A percentile compares a stretch with the other conserved stretches of the same genome.
Evolutionary conservation across 2,329 filamentous ascomycete genomes (phyloP).

Genomic region (Pyrenochaeta sp.): DNA sequence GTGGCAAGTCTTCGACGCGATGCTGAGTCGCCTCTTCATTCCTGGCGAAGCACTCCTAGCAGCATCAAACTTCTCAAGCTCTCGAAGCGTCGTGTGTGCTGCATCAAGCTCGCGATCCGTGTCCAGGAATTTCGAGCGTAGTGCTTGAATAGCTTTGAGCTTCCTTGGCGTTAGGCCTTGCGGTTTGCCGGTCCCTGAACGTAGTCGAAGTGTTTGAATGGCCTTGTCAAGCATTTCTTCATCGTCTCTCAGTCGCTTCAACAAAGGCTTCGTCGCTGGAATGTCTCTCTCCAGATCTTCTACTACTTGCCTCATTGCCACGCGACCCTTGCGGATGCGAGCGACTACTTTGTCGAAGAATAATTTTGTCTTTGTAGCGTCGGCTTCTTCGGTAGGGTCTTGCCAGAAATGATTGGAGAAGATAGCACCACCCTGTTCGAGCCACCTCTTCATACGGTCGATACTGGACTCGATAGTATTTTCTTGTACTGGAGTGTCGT

Average conservation of each 20-base stretch:
- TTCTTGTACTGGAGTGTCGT: not conserved
- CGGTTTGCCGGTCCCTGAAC: conserved; percentile 7
- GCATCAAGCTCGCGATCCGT: conserved; percentile 30
- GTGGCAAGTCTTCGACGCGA: conserved; percentile 31
- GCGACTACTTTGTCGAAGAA: conserved; percentile 29
- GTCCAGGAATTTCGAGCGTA: conserved; percentile 23
- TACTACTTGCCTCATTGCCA: conserved; percentile 31
- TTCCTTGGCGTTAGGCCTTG: conserved; percentile 17
- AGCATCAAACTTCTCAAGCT: conserved; percentile 11
- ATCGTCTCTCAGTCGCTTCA: conserved; percentile 35
- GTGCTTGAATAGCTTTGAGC: conserved; percentile 13
- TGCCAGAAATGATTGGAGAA: conserved; percentile 44
- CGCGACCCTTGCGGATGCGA: conserved; percentile 32
- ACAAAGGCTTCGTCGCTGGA: conserved; percentile 33
- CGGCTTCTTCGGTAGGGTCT: conserved; percentile 38
- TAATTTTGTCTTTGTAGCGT: conserved; percentile 27
- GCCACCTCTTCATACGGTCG: conserved; percentile 41
- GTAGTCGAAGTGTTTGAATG: conserved; percentile 18
- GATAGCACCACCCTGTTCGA: conserved; percentile 33
- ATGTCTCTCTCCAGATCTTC: conserved; percentile 38
- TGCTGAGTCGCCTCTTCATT: conserved; percentile 32
- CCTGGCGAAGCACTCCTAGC: conserved; percentile 15
- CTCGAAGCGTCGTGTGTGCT: conserved; percentile 22
- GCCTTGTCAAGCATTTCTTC: conserved; percentile 31
- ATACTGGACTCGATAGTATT: conserved; percentile 32